A percentile compares a stretch with the other conserved stretches of the same genome.
phyloP scores from a whole-genome alignment of 192 early-diverging fungal genomes.

The Phycomyces blakesleeanus region DNA sequence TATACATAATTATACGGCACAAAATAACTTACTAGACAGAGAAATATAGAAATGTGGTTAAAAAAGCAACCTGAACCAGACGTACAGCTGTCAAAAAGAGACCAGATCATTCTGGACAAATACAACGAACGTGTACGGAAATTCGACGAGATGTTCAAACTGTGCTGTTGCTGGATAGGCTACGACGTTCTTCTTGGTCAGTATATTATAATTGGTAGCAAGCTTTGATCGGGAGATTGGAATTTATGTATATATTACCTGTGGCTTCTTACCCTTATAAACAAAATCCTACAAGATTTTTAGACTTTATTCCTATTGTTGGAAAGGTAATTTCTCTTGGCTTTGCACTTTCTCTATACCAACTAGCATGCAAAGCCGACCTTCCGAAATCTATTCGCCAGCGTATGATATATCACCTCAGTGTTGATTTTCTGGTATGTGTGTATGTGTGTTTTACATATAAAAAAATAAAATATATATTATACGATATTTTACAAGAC shows the following conservation, averaged over 20 bases:
- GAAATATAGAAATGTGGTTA: no score
- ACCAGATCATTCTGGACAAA: constrained; percentile 14
- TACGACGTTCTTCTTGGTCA: constrained; percentile 25
- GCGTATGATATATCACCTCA: constrained; percentile 26
- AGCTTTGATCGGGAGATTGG: not conserved
- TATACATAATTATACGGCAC: no score
- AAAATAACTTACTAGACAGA: no score
- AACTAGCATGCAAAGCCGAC: constrained; percentile 23
- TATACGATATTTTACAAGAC: no score
- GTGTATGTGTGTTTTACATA: not conserved
- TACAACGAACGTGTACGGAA: constrained; percentile 20
- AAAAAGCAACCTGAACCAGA: not conserved
- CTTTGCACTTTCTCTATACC: constrained; percentile 23
- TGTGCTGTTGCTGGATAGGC: constrained; percentile 35
- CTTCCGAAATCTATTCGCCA: constrained; percentile 11
- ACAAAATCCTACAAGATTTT: not conserved
- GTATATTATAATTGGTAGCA: not conserved
- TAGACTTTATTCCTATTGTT: constrained; percentile 28
- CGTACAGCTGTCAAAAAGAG: constrained; percentile 15
- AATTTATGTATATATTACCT: not conserved
- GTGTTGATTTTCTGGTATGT: constrained; percentile 30
- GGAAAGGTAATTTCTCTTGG: constrained; percentile 25
- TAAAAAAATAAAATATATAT: no score
- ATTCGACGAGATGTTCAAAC: constrained; percentile 29
- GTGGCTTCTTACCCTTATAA: not conserved